phyloP scores from a whole-genome alignment of 805 yeast genomes.

The Candida schatavii region DNA sequence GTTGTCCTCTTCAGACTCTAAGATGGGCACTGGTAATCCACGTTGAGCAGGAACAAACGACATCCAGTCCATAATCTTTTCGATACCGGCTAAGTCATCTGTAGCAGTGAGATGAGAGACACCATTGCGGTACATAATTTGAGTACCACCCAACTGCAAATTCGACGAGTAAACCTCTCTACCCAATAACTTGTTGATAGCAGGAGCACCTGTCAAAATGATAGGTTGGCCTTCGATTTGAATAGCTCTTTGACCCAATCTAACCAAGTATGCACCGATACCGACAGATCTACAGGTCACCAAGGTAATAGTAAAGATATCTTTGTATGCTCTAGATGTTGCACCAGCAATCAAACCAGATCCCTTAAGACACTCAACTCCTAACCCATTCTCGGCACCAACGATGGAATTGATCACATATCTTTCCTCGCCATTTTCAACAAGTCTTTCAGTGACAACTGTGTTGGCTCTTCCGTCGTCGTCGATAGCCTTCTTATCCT shows the following conservation, averaged over 20 bases:
- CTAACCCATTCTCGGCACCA: constrained; percentile 94
- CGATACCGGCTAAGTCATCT: constrained; percentile 95
- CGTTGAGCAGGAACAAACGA: constrained; percentile 91
- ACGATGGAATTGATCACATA: constrained; percentile 78
- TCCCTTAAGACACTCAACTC: constrained; percentile 97
- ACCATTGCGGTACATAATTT: constrained; percentile 97
- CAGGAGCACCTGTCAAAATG: constrained; percentile 98
- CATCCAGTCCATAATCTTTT: constrained; percentile 92
- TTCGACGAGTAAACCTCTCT: constrained; percentile 96
- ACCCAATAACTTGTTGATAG: constrained; percentile 94
- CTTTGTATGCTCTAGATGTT: constrained; percentile 95
- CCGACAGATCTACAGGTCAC: constrained; percentile 99
- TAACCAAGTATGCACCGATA: constrained; percentile 97
- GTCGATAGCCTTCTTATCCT: constrained; percentile 55
- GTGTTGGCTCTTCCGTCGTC: constrained; percentile 58
- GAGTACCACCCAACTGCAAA: constrained; percentile 98
- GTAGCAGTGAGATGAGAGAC: constrained; percentile 96
- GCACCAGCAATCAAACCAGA: constrained; percentile 99
- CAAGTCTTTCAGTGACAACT: constrained; percentile 73
- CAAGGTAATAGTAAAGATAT: constrained; percentile 94
- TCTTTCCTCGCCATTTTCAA: constrained; percentile 83
- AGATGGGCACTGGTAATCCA: constrained; percentile 84
- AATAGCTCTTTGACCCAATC: constrained; percentile 98
- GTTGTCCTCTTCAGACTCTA: constrained; percentile 64
- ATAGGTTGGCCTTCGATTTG: constrained; percentile 99